phyloP scores from a whole-genome alignment of 768 basidiomycete genomes.

The Pisolithus sp. region DNA sequence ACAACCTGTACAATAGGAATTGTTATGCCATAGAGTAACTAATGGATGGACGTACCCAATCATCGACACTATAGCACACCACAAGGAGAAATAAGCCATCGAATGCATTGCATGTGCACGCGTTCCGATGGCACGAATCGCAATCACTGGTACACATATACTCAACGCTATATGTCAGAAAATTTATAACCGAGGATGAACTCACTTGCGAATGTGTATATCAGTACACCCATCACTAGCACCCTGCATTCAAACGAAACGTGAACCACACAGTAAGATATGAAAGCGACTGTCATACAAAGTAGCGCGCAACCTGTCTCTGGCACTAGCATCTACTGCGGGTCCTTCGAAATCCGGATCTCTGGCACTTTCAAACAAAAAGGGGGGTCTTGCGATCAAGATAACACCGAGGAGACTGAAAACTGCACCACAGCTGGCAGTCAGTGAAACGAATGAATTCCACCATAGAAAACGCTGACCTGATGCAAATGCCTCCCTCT shows the following conservation, averaged over 20 bases:
- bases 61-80: conserved; percentile 35
- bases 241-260: conserved; percentile 32
- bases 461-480: conserved; percentile 21
- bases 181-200: conserved; percentile 3
- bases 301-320: conserved; percentile 52
- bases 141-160: conserved; percentile 30
- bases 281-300: conserved; percentile 29
- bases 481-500: conserved; percentile 50
- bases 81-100: conserved; percentile 57
- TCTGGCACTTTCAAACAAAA: conserved; percentile 51
- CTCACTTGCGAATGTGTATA: conserved; percentile 65
- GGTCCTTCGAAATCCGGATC: neutral
- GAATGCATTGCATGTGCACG: conserved; percentile 71
- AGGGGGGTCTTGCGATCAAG: conserved; percentile 72
- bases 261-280: neutral
- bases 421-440: conserved; percentile 27
- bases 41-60: conserved; percentile 4
- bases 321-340: conserved; percentile 10
- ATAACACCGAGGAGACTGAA: conserved; percentile 71
- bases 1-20: conserved; percentile 9
- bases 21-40: neutral
- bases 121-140: conserved; percentile 64
- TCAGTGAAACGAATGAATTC: neutral
- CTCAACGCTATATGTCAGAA: neutral
- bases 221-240: conserved; percentile 59